phyloP scores from a whole-genome alignment of 2,329 filamentous ascomycete genomes.

The Eurotiales sp. region DNA sequence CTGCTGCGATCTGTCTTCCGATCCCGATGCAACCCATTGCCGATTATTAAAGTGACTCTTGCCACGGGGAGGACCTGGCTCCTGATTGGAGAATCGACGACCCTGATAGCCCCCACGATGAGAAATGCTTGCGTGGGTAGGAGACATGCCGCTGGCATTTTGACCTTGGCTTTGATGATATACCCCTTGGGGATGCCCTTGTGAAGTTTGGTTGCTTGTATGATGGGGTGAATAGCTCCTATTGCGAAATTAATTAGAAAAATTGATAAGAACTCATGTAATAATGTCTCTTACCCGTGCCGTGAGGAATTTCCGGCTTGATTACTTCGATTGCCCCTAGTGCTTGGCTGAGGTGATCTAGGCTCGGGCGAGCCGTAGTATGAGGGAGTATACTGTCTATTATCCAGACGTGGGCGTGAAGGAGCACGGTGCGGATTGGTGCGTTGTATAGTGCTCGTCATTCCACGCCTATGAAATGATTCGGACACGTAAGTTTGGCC shows the following conservation, averaged over 20 bases:
- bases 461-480: constrained; percentile 30
- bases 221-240: constrained; percentile 59
- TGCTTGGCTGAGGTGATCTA: constrained; percentile 57
- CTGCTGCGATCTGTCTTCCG: constrained; percentile 49
- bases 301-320: constrained; percentile 41
- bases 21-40: constrained; percentile 64
- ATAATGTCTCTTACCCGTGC: constrained; percentile 45
- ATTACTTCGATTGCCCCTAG: constrained; percentile 52
- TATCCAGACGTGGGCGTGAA: constrained; percentile 39
- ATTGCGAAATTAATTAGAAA: constrained; percentile 37
- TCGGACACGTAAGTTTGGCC: constrained; percentile 30
- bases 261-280: neutral
- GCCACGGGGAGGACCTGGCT: constrained; percentile 47
- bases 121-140: constrained; percentile 46
- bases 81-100: constrained; percentile 41
- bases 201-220: no score
- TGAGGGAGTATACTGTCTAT: constrained; percentile 54
- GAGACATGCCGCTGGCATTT: constrained; percentile 57
- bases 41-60: constrained; percentile 62
- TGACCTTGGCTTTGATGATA: constrained; percentile 49
- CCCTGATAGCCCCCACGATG: constrained; percentile 55
- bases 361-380: constrained; percentile 60
- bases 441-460: constrained; percentile 29
- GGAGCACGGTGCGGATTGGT: constrained; percentile 31
- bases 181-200: constrained; percentile 51